A percentile compares a stretch with the other conserved stretches of the same genome.
Conservation (phyloP, 495 filamentous ascomycete genomes). For the Viridothelium virens region DNA sequence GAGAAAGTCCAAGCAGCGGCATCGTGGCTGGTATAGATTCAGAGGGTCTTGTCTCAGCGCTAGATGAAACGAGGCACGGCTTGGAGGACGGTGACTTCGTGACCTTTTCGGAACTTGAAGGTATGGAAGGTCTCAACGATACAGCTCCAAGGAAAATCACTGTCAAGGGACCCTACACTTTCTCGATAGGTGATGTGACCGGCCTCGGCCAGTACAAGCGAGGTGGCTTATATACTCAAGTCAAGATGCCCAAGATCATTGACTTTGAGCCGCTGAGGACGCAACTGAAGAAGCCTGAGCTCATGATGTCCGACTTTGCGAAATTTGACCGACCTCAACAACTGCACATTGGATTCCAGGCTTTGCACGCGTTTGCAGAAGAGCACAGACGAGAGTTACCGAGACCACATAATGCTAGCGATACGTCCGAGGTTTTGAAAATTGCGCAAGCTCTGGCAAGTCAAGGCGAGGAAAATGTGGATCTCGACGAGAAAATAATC, state of each 20-base stretch:
- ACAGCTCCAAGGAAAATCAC: constrained; percentile 78
- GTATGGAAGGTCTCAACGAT: constrained; percentile 84
- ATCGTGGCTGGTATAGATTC: constrained; percentile 86
- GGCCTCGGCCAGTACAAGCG: constrained; percentile 74
- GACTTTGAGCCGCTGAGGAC: constrained; percentile 73
- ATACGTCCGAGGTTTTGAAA: constrained; percentile 69
- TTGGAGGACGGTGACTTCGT: constrained; percentile 95
- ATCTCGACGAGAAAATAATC: constrained; percentile 87
- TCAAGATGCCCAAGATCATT: constrained; percentile 94
- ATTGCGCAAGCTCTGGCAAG: constrained; percentile 62
- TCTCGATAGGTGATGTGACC: constrained; percentile 91
- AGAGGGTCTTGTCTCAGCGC: constrained; percentile 82
- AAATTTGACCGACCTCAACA: constrained; percentile 93
- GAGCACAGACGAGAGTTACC: constrained; percentile 62
- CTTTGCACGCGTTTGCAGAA: constrained; percentile 74
- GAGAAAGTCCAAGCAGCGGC: constrained; percentile 77
- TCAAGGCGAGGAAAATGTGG: constrained; percentile 59
- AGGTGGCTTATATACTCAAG: constrained; percentile 85
- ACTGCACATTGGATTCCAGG: constrained; percentile 88
- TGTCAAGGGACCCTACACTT: constrained; percentile 94
- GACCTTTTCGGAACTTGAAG: constrained; percentile 85
- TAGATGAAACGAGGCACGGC: constrained; percentile 93
- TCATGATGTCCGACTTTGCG: constrained; percentile 88
- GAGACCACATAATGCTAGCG: constrained; percentile 70
- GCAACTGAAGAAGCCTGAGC: constrained; percentile 77